Percentiles rank a stretch among this genome's conserved stretches.
Evolutionary conservation across 2,329 filamentous ascomycete species (phyloP).

Genomic region (Thyridium curvatum): DNA sequence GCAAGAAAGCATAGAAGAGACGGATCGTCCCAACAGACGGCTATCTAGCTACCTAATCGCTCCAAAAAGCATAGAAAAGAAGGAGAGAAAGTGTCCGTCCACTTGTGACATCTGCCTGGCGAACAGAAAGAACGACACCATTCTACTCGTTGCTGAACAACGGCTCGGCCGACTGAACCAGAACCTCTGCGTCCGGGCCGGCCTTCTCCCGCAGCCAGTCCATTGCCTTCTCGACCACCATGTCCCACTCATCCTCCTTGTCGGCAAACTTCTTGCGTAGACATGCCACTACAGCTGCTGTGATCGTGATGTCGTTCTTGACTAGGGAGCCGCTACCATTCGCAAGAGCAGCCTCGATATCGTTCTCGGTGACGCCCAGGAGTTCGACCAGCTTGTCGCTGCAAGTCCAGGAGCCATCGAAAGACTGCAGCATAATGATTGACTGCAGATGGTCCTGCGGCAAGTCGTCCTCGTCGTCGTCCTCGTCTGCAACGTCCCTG

Average conservation of each 20-base stretch:
- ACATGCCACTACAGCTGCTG: conserved; percentile 36
- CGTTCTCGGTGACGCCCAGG: conserved; percentile 13
- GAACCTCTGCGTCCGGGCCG: background rate
- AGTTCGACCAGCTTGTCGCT: conserved; percentile 17
- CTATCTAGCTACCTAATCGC: too few species aligned
- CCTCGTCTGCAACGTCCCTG: background rate
- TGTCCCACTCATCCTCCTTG: conserved; percentile 54
- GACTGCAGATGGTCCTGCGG: conserved; percentile 23
- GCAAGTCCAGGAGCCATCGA: conserved; percentile 46
- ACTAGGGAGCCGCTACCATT: conserved; percentile 18
- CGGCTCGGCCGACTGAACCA: too few species aligned
- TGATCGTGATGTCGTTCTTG: conserved; percentile 15
- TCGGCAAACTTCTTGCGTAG: conserved; percentile 37
- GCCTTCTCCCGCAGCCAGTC: conserved; percentile 4
- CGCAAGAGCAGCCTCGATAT: conserved; percentile 11
- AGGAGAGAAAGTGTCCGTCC: too few species aligned
- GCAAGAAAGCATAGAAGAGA: conserved; percentile 16
- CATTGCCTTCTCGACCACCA: conserved; percentile 34
- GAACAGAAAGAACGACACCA: too few species aligned
- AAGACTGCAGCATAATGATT: conserved; percentile 49
- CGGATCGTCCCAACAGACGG: too few species aligned
- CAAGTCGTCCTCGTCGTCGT: background rate
- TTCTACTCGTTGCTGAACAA: too few species aligned
- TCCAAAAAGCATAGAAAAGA: too few species aligned
- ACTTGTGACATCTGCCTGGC: too few species aligned